phyloP scores from a whole-genome alignment of 345 rosid genomes.

The Nasturtium officinale region DNA sequence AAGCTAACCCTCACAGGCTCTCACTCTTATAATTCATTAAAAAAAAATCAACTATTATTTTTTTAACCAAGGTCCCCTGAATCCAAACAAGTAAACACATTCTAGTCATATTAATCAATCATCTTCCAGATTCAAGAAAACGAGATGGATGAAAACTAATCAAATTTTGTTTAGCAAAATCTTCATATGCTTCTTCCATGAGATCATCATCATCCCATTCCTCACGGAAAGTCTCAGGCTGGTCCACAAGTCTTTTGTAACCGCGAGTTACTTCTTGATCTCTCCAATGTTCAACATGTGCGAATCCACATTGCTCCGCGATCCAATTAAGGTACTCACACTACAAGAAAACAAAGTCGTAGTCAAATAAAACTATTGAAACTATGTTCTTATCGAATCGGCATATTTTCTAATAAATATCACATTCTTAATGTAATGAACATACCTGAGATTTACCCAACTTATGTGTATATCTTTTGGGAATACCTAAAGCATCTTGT shows the following conservation, averaged over 20 bases:
- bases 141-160: background rate
- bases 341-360: constrained; percentile 28
- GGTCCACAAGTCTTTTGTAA: background rate
- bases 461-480: constrained; percentile 64
- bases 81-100: background rate
- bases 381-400: background rate
- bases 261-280: constrained; percentile 33
- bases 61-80: background rate
- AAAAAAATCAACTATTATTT: background rate
- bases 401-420: background rate
- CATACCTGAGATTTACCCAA: constrained; percentile 2
- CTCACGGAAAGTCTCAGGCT: constrained; percentile 53
- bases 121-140: background rate
- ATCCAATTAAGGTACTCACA: constrained; percentile 52
- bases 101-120: background rate
- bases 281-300: constrained; percentile 56
- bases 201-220: constrained; percentile 60
- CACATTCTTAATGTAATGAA: background rate
- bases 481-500: constrained; percentile 55
- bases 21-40: background rate
- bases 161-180: constrained; percentile 38
- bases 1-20: background rate
- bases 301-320: constrained; percentile 36
- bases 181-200: constrained; percentile 48
- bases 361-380: background rate